phyloP scores from a whole-genome alignment of 2,329 filamentous ascomycete genomes.

The Pseudopithomyces chartarum region DNA sequence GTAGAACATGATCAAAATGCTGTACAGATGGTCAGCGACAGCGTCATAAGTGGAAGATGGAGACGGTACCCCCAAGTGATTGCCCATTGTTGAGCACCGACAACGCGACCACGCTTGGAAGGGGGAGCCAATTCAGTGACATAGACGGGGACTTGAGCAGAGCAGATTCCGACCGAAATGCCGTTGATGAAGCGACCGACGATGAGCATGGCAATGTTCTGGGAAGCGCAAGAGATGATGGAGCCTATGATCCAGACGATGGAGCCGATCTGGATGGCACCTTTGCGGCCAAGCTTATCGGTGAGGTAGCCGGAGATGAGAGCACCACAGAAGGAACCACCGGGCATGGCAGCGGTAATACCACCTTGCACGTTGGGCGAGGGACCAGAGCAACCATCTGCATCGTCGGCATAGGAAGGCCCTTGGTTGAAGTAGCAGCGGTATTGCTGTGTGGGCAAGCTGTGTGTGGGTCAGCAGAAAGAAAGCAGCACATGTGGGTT shows the following conservation, averaged over 20 bases:
- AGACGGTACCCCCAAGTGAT: slow-evolving; percentile 63
- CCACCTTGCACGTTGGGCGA: slow-evolving; percentile 64
- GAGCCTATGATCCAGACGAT: slow-evolving; percentile 63
- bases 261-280: slow-evolving; percentile 58
- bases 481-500: not conserved
- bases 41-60: too few relatives aligned
- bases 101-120: slow-evolving; percentile 65
- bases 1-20: slow-evolving; percentile 47
- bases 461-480: slow-evolving; percentile 42
- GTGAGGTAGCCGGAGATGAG: slow-evolving; percentile 64
- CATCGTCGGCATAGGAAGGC: slow-evolving; percentile 42
- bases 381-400: slow-evolving; percentile 58
- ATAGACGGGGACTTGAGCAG: slow-evolving; percentile 71
- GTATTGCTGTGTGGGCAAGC: slow-evolving; percentile 70
- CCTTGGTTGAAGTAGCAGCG: slow-evolving; percentile 72
- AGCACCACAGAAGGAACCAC: slow-evolving; percentile 70
- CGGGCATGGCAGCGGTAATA: slow-evolving; percentile 73
- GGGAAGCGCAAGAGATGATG: slow-evolving; percentile 65
- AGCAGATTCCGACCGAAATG: slow-evolving; percentile 74
- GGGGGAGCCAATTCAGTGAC: slow-evolving; percentile 68
- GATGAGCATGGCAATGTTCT: slow-evolving; percentile 73
- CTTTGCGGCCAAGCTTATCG: slow-evolving; percentile 61
- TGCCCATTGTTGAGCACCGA: slow-evolving; percentile 74
- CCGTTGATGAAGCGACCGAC: slow-evolving; percentile 74
- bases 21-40: too few relatives aligned